Evolutionary conservation across 2,329 filamentous ascomycete species (phyloP), one percentile per base, ranked within the genome.

Genomic region (Lachnellula occidentalis): DNA sequence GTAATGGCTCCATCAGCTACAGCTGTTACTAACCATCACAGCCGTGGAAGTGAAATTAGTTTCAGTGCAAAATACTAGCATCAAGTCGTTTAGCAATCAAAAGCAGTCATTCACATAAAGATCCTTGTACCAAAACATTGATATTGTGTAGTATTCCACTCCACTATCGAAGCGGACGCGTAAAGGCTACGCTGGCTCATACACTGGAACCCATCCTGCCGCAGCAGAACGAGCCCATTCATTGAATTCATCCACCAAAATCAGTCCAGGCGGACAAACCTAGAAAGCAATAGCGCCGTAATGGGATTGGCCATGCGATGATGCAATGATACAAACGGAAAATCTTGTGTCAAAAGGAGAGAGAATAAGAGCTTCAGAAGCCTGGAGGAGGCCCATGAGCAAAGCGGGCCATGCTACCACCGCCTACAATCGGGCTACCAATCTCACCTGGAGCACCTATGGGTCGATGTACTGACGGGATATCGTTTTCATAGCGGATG

Each of bases 361-460:
- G 34, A 39, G 22, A 45, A 36, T 17, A 34, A 39, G 47, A 34
- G 17, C 51, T 8, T 57, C 55, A 67, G 41, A 64, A 64, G 53
- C 65, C 63, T 11, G 62, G 63, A 34, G 65, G 64, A 42, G 62
- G 61, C 12, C 60, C 60, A 22, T 60, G 51, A n/a, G 43, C 43
- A 43, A 67, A 66, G 17, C 65, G 63, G 27, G 64, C 56, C 11
- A 64, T 57, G 45, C 59, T 56, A 39, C 62, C 62, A 14, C 57
- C 57, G 51, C 78, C 73, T 34, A 77, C 72, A 50, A 84, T 71
- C 2, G 86, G 86, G 66, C 86, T 89, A 43, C 85, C 83, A 57
- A 89, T 87, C 69, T 89, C 83, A 34, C 86, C 84, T 2, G 85
- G 84, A 6, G 79, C 78, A 45, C 79, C 80, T 1, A 82, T 71